Percentiles rank a stretch among this genome's conserved stretches.
These are phyloP conservation scores for Sordariomycetes sp. DNA, from an alignment of 2,329 filamentous ascomycete genomes.

Conservation along the genomic window DNA sequence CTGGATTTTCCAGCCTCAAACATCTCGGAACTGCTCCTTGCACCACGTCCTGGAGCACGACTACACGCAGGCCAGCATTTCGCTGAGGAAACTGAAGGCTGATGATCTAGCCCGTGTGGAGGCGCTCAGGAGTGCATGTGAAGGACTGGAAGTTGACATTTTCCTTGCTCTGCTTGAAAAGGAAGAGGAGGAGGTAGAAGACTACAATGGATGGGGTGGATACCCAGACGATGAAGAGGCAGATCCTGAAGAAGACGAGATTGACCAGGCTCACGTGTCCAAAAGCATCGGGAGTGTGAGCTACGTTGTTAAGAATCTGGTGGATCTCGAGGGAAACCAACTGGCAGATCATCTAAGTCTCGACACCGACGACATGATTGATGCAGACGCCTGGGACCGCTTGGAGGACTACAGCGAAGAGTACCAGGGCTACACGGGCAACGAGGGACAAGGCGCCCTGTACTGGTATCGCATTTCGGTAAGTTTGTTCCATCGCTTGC, in stretches of 20 bases:
- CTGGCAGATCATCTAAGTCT: constrained; percentile 10
- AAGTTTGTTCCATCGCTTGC: not conserved
- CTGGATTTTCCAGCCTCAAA: constrained; percentile 14
- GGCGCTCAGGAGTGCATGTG: constrained; percentile 13
- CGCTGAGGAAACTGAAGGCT: constrained; percentile 15
- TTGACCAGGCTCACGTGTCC: constrained; percentile 7
- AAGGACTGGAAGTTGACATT: constrained; percentile 16
- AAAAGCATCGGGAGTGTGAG: constrained; percentile 6
- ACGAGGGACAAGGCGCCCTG: constrained; percentile 12
- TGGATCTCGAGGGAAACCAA: constrained; percentile 11
- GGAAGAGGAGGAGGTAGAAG: constrained; percentile 10
- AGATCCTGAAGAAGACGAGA: constrained; percentile 6
- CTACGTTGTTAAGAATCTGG: constrained; percentile 12
- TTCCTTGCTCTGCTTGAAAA: constrained; percentile 22
- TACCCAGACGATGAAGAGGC: constrained; percentile 4
- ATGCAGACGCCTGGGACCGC: constrained; percentile 10
- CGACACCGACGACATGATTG: constrained; percentile 11
- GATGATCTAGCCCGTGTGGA: constrained; percentile 15
- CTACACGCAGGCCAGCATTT: constrained; percentile 22
- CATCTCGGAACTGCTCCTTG: constrained; percentile 7
- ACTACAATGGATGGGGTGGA: constrained; percentile 2
- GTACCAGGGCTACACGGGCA: constrained; percentile 17
- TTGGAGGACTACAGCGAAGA: constrained; percentile 9
- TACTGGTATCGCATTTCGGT: constrained; percentile 12
- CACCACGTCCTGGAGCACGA: constrained; percentile 22